Percentiles rank a stretch among this genome's conserved stretches.
Evolutionary conservation across 1,284 basidiomycete species (phyloP).

Genomic region (Cryptococcus sp.): DNA sequence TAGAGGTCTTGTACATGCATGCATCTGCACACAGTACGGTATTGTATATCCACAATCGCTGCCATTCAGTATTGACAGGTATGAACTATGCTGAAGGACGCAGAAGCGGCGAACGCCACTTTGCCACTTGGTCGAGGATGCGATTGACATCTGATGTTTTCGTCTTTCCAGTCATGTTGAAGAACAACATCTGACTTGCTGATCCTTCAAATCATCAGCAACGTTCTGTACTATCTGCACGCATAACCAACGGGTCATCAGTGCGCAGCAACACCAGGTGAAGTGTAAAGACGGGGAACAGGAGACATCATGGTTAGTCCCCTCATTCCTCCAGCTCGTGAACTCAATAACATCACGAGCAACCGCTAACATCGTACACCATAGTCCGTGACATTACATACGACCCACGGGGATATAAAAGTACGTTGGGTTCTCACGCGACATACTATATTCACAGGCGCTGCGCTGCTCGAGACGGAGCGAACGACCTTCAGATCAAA

Average conservation of each 20-base stretch:
- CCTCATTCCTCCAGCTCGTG: no score
- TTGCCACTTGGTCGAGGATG: not conserved
- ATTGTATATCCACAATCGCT: no score
- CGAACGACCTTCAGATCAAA: not conserved
- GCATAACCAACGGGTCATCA: no score
- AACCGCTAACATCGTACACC: not conserved
- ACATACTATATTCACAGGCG: not conserved
- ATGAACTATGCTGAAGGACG: no score
- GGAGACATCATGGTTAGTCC: no score
- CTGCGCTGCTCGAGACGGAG: no score
- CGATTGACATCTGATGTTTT: not conserved
- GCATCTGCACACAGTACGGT: no score
- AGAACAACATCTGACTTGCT: not conserved
- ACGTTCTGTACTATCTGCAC: no score
- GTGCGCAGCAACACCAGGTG: no score
- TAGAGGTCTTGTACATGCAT: no score
- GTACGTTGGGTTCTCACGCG: constrained; percentile 54
- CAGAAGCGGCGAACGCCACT: not conserved
- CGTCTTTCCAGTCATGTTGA: not conserved
- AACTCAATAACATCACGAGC: not conserved
- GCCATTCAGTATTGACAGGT: no score
- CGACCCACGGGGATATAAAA: constrained; percentile 92
- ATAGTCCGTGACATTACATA: constrained; percentile 91
- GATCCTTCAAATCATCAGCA: no score
- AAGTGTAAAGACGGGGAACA: not conserved